A percentile compares a stretch with the other conserved stretches of the same genome.
Conservation (phyloP, 116 monocot species). For the Cymodocea nodosa region DNA sequence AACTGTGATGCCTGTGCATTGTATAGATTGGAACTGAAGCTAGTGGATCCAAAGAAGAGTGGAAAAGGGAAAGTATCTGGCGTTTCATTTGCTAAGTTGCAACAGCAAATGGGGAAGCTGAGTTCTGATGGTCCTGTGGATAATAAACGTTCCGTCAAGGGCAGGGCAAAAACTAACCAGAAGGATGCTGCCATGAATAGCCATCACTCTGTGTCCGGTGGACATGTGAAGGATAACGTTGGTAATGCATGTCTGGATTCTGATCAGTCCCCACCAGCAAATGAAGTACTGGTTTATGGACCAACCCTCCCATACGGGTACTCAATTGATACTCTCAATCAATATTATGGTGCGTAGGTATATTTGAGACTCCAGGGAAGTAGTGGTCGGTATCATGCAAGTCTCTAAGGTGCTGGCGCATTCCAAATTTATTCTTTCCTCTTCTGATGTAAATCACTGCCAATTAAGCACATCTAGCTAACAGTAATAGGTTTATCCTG, state of each 20-base stretch:
- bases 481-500: neutral
- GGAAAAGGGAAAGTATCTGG: constrained; percentile 41
- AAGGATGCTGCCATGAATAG: constrained; percentile 8
- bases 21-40: constrained; percentile 80
- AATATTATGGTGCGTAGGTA: constrained; percentile 36
- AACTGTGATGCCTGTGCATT: constrained; percentile 74
- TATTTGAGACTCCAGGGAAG: too few relatives aligned
- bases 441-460: neutral
- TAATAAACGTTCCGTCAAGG: constrained; percentile 34
- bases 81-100: constrained; percentile 48
- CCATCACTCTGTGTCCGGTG: neutral
- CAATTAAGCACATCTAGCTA: constrained; percentile 2
- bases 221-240: neutral
- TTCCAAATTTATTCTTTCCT: neutral
- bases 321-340: constrained; percentile 36
- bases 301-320: constrained; percentile 50
- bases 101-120: constrained; percentile 63
- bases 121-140: constrained; percentile 33
- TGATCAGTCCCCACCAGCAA: constrained; percentile 10
- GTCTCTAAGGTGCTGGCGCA: too few relatives aligned
- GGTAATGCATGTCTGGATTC: neutral
- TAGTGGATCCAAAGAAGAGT: constrained; percentile 64
- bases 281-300: constrained; percentile 36
- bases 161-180: constrained; percentile 37
- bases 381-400: neutral